Evolutionary conservation across 2,329 filamentous ascomycete genomes (phyloP).

Genomic region (Colletotrichum sp.): DNA sequence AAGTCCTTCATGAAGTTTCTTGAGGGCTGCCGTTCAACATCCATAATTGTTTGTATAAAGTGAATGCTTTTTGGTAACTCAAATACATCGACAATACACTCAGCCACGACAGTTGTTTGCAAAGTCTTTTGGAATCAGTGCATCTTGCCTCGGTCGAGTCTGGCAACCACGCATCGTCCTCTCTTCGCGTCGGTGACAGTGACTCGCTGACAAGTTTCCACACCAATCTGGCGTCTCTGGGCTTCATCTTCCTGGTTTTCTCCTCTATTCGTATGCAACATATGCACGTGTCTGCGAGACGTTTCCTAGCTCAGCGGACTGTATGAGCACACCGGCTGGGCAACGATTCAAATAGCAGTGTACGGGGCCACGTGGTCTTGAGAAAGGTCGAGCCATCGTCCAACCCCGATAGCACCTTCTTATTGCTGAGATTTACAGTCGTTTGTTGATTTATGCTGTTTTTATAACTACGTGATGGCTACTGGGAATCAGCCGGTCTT

Average conservation of each 20-base stretch:
- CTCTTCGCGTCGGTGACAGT: neutral
- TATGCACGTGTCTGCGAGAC: accelerated
- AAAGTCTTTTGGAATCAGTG: neutral
- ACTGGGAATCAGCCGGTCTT: neutral
- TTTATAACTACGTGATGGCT: accelerated
- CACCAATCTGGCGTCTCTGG: too few species aligned
- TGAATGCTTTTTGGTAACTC: neutral
- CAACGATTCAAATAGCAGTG: neutral
- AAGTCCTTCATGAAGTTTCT: accelerated
- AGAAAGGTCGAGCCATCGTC: neutral
- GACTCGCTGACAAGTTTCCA: accelerated
- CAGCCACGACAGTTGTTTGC: too few species aligned
- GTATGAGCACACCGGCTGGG: neutral
- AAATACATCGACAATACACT: neutral
- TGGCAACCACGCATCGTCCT: neutral
- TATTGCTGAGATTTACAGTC: neutral
- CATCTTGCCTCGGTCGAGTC: neutral
- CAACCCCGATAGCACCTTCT: too few species aligned
- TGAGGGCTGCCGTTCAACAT: neutral
- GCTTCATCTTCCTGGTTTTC: accelerated
- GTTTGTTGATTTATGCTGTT: accelerated
- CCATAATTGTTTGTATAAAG: neutral
- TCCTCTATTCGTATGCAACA: neutral
- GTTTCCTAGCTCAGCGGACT: neutral
- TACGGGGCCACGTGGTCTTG: neutral